Evolutionary conservation across 805 yeast species (phyloP), one percentile per base, ranked within the genome.

Genomic region (Ogataea sp.): DNA sequence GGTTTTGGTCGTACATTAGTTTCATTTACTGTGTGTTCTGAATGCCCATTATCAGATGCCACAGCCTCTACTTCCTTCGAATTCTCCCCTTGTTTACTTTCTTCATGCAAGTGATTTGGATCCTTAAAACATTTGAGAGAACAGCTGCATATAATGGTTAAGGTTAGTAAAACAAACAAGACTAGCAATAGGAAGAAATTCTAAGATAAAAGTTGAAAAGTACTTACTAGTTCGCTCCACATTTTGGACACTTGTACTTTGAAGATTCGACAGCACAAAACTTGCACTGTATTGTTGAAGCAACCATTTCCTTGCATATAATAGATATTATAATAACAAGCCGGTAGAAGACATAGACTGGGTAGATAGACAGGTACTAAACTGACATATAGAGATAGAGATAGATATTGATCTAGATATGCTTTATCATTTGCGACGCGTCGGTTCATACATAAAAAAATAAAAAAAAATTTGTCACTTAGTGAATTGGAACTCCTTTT

Each of bases 101-200:
- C 47, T 24, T 40, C 42, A 39, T 61, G 68, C 26, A 36, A 43
- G 45, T 71, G 76, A 3, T 42, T 34, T 13, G 55, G 68, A 26
- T 67, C 53, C 49, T 79, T 83, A 58, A 64, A 83, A 49, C 95
- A 84, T 2, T 40, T 50, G 6, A 84, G 49, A 1, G 83, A 74
- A 54, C 94, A 84, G 54, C 67, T 42, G 36, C 18, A 11, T n/a
- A 7, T 25, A 27, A 21, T 25, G 10, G 32, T 26, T 4, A 14
- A 21, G 20, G 24, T 32, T n/a, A 21, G 27, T 21, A 6, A n/a
- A n/a, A n/a, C n/a, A n/a, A n/a, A n/a, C n/a, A 23, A 24, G 5
- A 17, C 24, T 26, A 20, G 11, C 26, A 29, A 24, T 34, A 24
- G 37, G n/a, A 24, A 9, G 15, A 23, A 20, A 11, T 11, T 21